Percentiles rank a stretch among this genome's conserved stretches.
Conservation (phyloP, 345 rosid species). For the Eucalyptus brandiana region DNA sequence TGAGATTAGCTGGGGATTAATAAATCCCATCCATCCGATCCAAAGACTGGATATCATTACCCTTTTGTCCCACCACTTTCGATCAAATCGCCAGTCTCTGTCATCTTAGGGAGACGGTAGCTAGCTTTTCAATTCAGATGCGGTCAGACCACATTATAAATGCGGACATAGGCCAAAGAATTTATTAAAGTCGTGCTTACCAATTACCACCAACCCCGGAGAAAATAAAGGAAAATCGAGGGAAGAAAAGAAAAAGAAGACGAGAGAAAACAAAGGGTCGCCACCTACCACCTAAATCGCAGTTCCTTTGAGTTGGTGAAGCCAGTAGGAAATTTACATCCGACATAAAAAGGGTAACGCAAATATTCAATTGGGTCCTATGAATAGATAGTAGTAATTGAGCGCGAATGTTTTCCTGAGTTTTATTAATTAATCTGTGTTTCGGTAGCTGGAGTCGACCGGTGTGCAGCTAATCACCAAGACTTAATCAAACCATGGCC, state of each 20-base stretch:
- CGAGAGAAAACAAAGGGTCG: background rate
- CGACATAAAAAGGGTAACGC: background rate
- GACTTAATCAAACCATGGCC: background rate
- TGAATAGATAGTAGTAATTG: background rate
- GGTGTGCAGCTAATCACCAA: background rate
- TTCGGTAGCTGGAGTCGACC: background rate
- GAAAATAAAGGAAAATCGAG: background rate
- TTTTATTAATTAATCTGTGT: background rate
- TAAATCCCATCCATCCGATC: background rate
- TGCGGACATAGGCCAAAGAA: background rate
- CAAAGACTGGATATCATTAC: background rate
- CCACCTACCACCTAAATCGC: background rate
- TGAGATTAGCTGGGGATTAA: background rate
- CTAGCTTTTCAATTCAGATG: background rate
- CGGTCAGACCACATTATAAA: background rate
- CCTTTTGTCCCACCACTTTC: background rate
- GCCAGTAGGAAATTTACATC: background rate
- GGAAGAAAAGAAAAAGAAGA: background rate
- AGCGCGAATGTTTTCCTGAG: background rate
- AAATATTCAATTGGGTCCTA: background rate
- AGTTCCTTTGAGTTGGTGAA: background rate
- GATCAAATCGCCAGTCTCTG: background rate
- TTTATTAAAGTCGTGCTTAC: background rate
- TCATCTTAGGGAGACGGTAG: background rate
- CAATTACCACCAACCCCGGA: background rate